Conservation (phyloP, 2,329 filamentous ascomycete genomes). For the Hypoxylon sp. region DNA sequence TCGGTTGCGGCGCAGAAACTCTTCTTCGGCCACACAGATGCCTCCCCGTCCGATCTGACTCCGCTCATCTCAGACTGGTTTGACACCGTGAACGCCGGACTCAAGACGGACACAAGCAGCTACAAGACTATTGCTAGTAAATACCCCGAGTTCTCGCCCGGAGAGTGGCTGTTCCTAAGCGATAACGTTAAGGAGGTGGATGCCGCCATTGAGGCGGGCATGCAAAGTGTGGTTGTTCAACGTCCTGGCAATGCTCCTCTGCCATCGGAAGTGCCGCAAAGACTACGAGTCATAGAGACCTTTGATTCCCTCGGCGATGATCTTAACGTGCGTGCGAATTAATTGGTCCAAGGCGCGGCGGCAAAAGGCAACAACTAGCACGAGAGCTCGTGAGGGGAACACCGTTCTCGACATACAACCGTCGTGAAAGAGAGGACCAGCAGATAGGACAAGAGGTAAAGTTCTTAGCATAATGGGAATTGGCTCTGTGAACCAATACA, state of each 20-base stretch:
- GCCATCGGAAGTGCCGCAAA: constrained; percentile 62
- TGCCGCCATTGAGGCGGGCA: constrained; percentile 73
- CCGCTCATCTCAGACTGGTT: constrained; percentile 76
- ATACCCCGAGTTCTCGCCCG: constrained; percentile 61
- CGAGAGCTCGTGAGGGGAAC: constrained; percentile 9
- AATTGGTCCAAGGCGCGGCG: constrained; percentile 31
- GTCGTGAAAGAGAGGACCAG: neutral
- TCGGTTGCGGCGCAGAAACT: constrained; percentile 86
- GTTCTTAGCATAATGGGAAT: constrained; percentile 26
- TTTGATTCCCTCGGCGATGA: constrained; percentile 50
- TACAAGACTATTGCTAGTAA: constrained; percentile 75
- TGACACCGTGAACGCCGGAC: constrained; percentile 84
- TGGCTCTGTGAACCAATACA: constrained; percentile 36
- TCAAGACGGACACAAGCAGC: constrained; percentile 76
- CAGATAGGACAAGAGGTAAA: constrained; percentile 26
- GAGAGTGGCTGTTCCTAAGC: constrained; percentile 81
- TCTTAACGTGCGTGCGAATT: constrained; percentile 36
- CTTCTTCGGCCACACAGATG: constrained; percentile 77
- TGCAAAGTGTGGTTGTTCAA: constrained; percentile 73
- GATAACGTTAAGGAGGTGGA: constrained; percentile 81
- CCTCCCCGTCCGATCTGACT: constrained; percentile 71
- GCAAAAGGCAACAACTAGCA: constrained; percentile 14
- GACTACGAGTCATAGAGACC: constrained; percentile 51
- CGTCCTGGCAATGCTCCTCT: constrained; percentile 80
- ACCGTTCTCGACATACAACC: constrained; percentile 20